Base-by-base conservation (phyloP, 2,329 filamentous ascomycete genomes). In the Monosporascus cannonballus region DNA sequence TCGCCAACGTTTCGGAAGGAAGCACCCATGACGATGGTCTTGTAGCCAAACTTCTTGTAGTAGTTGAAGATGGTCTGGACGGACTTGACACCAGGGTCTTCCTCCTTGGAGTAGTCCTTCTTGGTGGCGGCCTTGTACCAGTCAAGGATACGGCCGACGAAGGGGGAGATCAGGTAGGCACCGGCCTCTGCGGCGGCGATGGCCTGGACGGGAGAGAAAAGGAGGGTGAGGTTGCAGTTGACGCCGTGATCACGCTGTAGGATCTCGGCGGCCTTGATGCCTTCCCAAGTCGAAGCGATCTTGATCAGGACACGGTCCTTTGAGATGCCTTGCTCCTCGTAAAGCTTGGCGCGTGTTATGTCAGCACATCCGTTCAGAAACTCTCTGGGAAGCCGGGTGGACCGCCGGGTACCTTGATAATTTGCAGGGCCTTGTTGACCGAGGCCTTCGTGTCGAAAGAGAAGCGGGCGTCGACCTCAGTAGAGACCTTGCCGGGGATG, bases 21-120 rank as follows among this genome's bases (percentile, higher is more conserved):
- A 64, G 94, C 94, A 70, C 94, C 94, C 94, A 99, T 99, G 76
- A 99, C 94, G 67, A 97, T 96, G 74, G 94, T 99, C 68, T 96
- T 96, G 87, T 99, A 96, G 74, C 89, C 90, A 74, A 79, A 90
- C 84, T 97, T 97, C 90, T 99, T 99, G 88, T 99, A 99, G 89
- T 99, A 99, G 85, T 99, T 94, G 86, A 87, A 99, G 80, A 99
- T 99, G 74, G 68, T 71, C 82, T 93, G 83, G 70, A 99, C 94
- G 62, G 88, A 93, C 79, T 90, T 83, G 75, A 99, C 94, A 80
- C 94, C 94, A 53, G 94, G 94, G 80, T 99, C 94, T 73, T 96
- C 89, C 75, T 89, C 78, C 73, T 90, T 83, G 71, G 80, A 69
- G 85, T 92, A 99, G 63, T 94, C 89, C 84, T 95, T 92, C 86